These are phyloP conservation scores for Gossypium longicalyx DNA, from an alignment of 345 rosid genomes.

Conservation along the genomic window DNA sequence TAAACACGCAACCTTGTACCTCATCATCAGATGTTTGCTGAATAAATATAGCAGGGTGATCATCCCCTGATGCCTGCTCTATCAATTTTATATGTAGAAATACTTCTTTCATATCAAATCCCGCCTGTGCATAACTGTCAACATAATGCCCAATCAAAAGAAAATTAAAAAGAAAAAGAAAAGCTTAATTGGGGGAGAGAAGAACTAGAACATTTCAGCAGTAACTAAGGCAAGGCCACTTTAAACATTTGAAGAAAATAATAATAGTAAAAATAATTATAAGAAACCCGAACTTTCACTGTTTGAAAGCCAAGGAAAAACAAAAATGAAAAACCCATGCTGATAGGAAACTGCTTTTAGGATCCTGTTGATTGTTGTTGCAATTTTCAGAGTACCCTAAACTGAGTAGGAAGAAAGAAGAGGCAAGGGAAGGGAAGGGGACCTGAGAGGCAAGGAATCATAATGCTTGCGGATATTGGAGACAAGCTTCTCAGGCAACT, in stretches of 20 bases:
- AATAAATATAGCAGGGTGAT: conserved; percentile 64
- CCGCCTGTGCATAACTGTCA: conserved; percentile 81
- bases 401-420: background rate
- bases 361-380: background rate
- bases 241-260: background rate
- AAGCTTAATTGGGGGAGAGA: background rate
- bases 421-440: background rate
- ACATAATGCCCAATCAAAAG: conserved; percentile 4
- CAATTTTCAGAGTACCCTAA: background rate
- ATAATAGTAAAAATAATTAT: background rate
- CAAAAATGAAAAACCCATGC: background rate
- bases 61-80: conserved; percentile 86
- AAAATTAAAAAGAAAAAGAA: background rate
- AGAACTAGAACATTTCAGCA: background rate
- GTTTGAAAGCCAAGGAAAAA: background rate
- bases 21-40: conserved; percentile 65
- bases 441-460: conserved; percentile 96
- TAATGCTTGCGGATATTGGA: conserved; percentile 87
- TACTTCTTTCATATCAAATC: conserved; percentile 89
- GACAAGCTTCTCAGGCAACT: conserved; percentile 92
- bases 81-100: conserved; percentile 88
- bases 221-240: background rate
- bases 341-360: background rate
- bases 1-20: conserved; percentile 49
- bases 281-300: background rate